Base-by-base conservation (phyloP, 345 rosid species). In the Aquilaria sinensis region DNA sequence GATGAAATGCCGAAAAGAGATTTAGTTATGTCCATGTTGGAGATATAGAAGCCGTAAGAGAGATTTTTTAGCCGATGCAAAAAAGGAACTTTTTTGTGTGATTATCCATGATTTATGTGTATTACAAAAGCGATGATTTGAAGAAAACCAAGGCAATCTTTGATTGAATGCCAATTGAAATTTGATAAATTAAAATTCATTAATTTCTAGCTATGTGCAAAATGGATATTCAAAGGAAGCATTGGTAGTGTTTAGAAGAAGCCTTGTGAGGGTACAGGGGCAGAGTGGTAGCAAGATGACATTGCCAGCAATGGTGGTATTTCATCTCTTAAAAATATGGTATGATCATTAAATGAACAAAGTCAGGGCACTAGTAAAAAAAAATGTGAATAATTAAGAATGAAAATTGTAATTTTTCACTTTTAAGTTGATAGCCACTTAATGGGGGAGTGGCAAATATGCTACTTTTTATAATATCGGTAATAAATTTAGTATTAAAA, bases 51-150 rank as follows among this genome's bases (percentile, higher is more conserved):
- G 72, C 69, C 65, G 96, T 92, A 7, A 80, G 73, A 57, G 58
- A 50, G 52, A 51, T 85, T 56, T 88, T 91, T n/a, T 80, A 88
- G 58, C 67, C 51, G 9, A 81, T 86, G 88, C 91, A 84, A 3
- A 72, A 74, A 61, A 86, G 85, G 77, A 91, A 88, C 65, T 80
- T 75, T 47, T 88, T 65, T 53, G 83, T 72, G 11, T 90, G 93
- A 93, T 88, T 96, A 41, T 72, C 85, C n/a, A 81, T 90, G 89
- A 76, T 84, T 70, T 86, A 89, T 3, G 96, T 91, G 59, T 86
- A 80, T 75, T 85, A 78, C 73, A 87, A 72, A 72, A 65, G 69
- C 51, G 89, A 87, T 60, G 71, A 75, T 58, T 81, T 87, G 2
- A 12, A 57, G 66, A 83, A 81, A 65, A 92, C 96, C 16, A 75